Conservation (phyloP, 2,329 filamentous ascomycete species). For the Parascedosporium putredinis region DNA sequence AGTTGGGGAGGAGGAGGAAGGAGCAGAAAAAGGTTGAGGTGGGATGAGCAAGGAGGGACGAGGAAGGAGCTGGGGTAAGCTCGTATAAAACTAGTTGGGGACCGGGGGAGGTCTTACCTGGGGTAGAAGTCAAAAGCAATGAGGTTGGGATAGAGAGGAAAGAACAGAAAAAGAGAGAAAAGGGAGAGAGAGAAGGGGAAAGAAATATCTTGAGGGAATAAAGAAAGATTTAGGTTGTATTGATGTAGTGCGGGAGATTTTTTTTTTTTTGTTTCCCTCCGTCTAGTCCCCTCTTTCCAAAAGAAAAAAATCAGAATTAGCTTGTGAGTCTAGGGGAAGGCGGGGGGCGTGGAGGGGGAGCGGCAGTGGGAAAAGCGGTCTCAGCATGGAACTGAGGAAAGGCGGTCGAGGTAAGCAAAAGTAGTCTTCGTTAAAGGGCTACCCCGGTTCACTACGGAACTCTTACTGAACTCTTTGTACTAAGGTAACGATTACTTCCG, state of each 20-base stretch:
- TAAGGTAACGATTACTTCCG: not conserved
- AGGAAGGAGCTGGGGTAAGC: not conserved
- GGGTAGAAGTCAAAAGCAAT: slow-evolving; percentile 1
- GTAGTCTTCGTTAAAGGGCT: not conserved
- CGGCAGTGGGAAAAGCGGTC: slow-evolving; percentile 2
- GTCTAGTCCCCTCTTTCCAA: not conserved
- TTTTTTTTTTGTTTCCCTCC: not conserved
- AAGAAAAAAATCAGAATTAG: not conserved
- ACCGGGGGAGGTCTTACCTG: slow-evolving; percentile 7
- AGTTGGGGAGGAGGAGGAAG: not conserved
- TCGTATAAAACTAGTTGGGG: not conserved
- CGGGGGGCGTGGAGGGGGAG: not conserved
- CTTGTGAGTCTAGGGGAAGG: not conserved
- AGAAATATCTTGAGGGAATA: slow-evolving; percentile 1
- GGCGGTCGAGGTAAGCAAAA: not conserved
- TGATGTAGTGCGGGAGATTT: slow-evolving; percentile 4
- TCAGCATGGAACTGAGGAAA: not conserved
- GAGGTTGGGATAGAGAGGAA: slow-evolving; percentile 10
- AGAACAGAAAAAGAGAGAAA: slow-evolving; percentile 15
- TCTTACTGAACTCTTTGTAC: not conserved
- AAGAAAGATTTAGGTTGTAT: not conserved
- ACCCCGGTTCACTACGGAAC: not conserved
- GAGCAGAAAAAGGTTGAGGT: not conserved
- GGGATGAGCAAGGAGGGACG: not conserved
- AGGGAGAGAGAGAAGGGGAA: slow-evolving; percentile 8